Evolutionary conservation across 768 basidiomycete genomes (phyloP), one percentile per base, ranked within the genome.

Genomic region (Boletus reticulatus): DNA sequence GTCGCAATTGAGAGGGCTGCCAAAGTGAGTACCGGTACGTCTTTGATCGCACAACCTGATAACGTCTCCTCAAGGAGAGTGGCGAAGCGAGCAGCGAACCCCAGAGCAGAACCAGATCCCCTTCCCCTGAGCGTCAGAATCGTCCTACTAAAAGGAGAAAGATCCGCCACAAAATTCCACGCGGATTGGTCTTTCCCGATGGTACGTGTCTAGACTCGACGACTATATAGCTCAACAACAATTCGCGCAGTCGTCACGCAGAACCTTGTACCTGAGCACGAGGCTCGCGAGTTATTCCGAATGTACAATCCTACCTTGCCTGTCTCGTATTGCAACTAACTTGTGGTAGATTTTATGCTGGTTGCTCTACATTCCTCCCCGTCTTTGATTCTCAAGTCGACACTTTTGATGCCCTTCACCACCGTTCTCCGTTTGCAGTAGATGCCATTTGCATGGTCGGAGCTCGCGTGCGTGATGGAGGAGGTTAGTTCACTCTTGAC

Each of bases 391-490:
- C 78, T 5, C 80, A 74, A 42, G 75, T 81, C n/a, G 94, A 98
- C 70, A 94, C 91, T 0, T 97, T 84, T 71, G 90, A 94, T 43
- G 82, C 84, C 42, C 76, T 98, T 53, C 92, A 91, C 65, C 83
- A 88, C 54, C 85, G 94, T 45, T 96, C 94, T 49, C 95, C 94
- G 0, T 97, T 96, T 73, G 92, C 92, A 41, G 87, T 98, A 22
- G 86, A 95, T 62, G 85, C 87, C 20, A 95, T 98, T 34, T 94
- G 94, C 67, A 92, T 94, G 87, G 92, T 95, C 37, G 94, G 92
- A 4, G 88, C 93, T 13, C 84, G 88, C 55, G 91, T 94, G 34
- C 84, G 91, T 53, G 94, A 96, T 68, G 94, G 92, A 29, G 94
- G 94, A 65, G 89, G 90, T 90, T 61, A 59, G 82, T 65, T 34